A percentile compares a stretch with the other conserved stretches of the same genome.
Conservation (phyloP, 2,329 filamentous ascomycete genomes). For the Claviceps africana region DNA sequence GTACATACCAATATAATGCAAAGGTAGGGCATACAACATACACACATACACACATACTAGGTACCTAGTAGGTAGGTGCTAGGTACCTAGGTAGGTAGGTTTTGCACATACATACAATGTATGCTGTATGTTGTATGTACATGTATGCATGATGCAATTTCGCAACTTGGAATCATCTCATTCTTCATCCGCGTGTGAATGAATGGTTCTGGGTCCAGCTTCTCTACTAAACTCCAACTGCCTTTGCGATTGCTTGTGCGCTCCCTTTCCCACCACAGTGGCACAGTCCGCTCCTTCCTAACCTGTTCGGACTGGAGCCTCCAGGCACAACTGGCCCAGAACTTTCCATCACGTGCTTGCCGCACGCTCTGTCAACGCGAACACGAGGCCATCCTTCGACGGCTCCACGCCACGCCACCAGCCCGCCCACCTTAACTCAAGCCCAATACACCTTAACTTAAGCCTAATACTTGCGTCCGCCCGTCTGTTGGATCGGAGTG, state of each 20-base stretch:
- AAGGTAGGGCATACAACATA: no score
- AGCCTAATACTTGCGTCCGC: neutral
- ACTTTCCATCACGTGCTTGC: neutral
- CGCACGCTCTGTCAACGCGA: slow-evolving; percentile 3
- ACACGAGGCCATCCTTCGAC: slow-evolving; percentile 5
- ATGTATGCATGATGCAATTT: neutral
- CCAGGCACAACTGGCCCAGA: neutral
- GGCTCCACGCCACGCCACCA: slow-evolving; percentile 2
- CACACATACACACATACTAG: neutral
- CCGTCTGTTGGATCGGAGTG: neutral
- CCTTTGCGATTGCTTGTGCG: neutral
- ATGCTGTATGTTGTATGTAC: no score
- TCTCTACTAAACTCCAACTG: neutral
- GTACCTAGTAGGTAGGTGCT: no score
- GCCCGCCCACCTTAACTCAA: neutral
- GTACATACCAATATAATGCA: neutral
- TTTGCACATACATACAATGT: no score
- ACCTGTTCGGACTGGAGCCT: neutral
- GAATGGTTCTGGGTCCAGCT: neutral
- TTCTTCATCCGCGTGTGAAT: neutral
- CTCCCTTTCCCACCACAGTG: no score
- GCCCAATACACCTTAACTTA: neutral
- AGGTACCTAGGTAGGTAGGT: no score
- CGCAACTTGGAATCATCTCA: neutral
- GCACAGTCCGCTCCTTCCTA: neutral